Evolutionary conservation across 2,329 filamentous ascomycete genomes (phyloP).

Genomic region (Pleomassaria siparia): DNA sequence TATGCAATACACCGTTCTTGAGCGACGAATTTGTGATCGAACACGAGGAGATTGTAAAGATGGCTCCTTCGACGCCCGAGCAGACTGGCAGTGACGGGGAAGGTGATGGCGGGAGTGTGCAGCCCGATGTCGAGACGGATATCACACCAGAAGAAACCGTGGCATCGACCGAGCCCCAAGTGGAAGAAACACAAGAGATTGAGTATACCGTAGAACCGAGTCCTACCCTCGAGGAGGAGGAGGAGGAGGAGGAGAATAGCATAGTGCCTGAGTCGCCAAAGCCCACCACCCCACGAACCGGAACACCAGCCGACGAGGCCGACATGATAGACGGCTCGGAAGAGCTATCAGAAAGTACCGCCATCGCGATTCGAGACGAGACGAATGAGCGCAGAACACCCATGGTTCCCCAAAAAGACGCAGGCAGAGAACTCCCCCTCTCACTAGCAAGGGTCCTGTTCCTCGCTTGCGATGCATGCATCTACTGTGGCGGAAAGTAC

Average conservation of each 20-base stretch:
- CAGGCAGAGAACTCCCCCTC: not conserved
- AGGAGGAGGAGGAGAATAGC: too few relatives aligned
- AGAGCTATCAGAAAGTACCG: too few relatives aligned
- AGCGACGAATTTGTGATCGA: constrained; percentile 44
- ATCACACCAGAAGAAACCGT: not conserved
- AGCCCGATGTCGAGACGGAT: not conserved
- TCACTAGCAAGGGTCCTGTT: constrained; percentile 33
- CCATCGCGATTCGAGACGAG: not conserved
- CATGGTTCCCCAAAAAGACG: not conserved
- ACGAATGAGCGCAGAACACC: not conserved
- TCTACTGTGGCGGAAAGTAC: constrained; percentile 43
- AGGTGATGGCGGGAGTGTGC: not conserved
- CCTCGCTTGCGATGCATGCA: constrained; percentile 38
- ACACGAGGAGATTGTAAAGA: constrained; percentile 18
- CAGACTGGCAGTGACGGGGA: constrained; percentile 3
- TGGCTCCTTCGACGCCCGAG: not conserved
- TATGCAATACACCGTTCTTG: constrained; percentile 54
- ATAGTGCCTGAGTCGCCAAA: too few relatives aligned
- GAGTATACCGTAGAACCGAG: too few relatives aligned
- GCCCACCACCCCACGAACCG: too few relatives aligned
- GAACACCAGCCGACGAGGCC: too few relatives aligned
- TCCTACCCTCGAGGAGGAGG: too few relatives aligned
- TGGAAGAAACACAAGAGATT: too few relatives aligned
- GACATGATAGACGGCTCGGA: too few relatives aligned
- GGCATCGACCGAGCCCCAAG: not conserved